These are phyloP conservation scores for Gynandropsis gynandra DNA, from an alignment of 345 rosid genomes.

Conservation along the genomic window DNA sequence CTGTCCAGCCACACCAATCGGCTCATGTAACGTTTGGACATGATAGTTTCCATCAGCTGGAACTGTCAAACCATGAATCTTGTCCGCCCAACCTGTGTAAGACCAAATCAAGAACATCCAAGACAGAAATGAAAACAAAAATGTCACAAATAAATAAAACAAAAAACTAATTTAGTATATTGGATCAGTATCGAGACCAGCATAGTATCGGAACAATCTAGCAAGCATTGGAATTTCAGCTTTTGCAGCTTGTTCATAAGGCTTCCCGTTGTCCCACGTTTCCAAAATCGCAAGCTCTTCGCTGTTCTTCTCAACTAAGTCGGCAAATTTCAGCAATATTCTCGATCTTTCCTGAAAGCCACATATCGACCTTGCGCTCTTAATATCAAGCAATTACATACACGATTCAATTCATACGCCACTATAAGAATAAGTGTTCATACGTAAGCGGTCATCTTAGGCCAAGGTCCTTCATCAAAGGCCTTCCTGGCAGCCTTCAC, in stretches of 20 bases:
- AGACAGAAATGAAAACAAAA: not conserved
- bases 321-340: slow-evolving; percentile 65
- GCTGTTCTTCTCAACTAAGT: slow-evolving; percentile 78
- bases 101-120: slow-evolving; percentile 4
- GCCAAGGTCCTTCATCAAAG: slow-evolving; percentile 99
- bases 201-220: slow-evolving; percentile 81
- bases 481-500: slow-evolving; percentile 95
- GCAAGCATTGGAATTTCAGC: slow-evolving; percentile 60
- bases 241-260: slow-evolving; percentile 55
- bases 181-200: slow-evolving; percentile 36
- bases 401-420: not conserved
- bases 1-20: slow-evolving; percentile 61
- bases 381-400: not conserved
- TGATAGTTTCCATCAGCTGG: slow-evolving; percentile 61
- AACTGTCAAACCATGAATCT: slow-evolving; percentile 51
- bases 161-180: not conserved
- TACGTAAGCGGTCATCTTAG: slow-evolving; percentile 85
- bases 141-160: not conserved
- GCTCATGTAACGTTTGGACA: slow-evolving; percentile 54
- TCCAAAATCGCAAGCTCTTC: slow-evolving; percentile 85
- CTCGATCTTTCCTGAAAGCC: slow-evolving; percentile 68
- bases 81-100: slow-evolving; percentile 57
- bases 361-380: not conserved
- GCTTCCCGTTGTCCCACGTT: slow-evolving; percentile 95
- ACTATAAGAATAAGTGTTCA: not conserved